Base-by-base conservation (phyloP, 2,329 filamentous ascomycete genomes). In the Cadophora sp. region DNA sequence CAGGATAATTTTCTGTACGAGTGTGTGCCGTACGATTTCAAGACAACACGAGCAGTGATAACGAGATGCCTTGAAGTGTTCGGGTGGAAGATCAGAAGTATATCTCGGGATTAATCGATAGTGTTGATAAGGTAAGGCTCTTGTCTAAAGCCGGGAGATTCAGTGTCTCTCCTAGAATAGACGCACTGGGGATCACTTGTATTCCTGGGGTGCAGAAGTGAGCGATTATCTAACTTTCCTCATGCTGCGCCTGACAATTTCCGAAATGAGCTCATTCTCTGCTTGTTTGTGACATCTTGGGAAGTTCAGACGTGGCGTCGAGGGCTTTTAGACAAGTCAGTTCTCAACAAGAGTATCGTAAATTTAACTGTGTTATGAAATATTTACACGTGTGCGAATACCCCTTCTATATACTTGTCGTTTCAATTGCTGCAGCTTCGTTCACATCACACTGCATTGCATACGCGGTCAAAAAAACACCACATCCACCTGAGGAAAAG, bases 121-220 rank as follows among this genome's bases (percentile, higher is more conserved):
- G 20, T 41, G 11, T 58, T 33, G 33, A 39, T 58, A 16, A 9
- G 55, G 55, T 16, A 58, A 43, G 33, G 55, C 33, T 43, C n/a
- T 22, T 16, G 24, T 58, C 33, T 27, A 24, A 9, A 56, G 53
- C 51, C 33, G 53, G 53, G n/a, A 56, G 33, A 22, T 27, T 45
- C 24, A 60, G 24, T 22, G 58, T 48, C 27, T 47, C 58, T 60
- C 58, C 24, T 2, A 16, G 43, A 60, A 60, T 60, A 60, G 58
- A 60, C 20, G 14, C 41, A 36, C 18, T 60, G 27, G 24, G 14
- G 55, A 58, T 58, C 55, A 41, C 22, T 18, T 16, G 18, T 41
- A 24, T 58, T 22, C 18, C 55, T 41, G 55, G 55, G 55, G 55
- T 58, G 55, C 55, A 58, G 33, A 43, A 58, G 55, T 58, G 55